Evolutionary conservation across 441 rosid species (phyloP).

Genomic region (Pelargonium fulgidum): DNA sequence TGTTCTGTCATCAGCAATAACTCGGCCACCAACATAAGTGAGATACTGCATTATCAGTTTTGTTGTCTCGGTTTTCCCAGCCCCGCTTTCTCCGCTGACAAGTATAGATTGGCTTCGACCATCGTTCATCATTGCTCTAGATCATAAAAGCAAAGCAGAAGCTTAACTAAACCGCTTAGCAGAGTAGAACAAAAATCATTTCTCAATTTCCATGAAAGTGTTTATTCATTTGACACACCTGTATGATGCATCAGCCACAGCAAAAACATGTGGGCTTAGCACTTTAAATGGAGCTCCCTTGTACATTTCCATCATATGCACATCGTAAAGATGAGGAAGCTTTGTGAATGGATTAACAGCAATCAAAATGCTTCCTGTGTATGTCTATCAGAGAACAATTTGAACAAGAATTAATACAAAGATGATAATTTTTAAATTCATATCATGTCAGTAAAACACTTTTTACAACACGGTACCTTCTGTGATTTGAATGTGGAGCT

Average conservation of each 20-base stretch:
- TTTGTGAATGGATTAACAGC: slow-evolving; percentile 68
- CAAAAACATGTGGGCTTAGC: slow-evolving; percentile 68
- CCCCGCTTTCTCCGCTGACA: slow-evolving; percentile 82
- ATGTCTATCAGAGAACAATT: slow-evolving; percentile 45
- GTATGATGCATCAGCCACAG: slow-evolving; percentile 69
- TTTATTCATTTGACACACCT: slow-evolving; percentile 31
- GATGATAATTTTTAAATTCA: background rate
- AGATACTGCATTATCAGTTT: slow-evolving; percentile 72
- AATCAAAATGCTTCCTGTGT: slow-evolving; percentile 69
- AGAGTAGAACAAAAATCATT: slow-evolving; percentile 41
- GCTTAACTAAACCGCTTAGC: slow-evolving; percentile 5
- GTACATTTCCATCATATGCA: slow-evolving; percentile 48
- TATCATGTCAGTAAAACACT: background rate
- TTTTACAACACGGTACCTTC: background rate
- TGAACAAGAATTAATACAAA: slow-evolving; percentile 22
- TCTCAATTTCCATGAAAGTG: background rate
- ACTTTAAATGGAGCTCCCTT: slow-evolving; percentile 58
- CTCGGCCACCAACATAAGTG: slow-evolving; percentile 62
- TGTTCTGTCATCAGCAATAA: slow-evolving; percentile 45
- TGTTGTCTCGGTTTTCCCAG: slow-evolving; percentile 80
- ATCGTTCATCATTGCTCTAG: slow-evolving; percentile 63
- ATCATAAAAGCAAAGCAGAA: slow-evolving; percentile 16
- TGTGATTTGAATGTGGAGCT: background rate
- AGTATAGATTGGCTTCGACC: slow-evolving; percentile 59
- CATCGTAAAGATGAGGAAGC: slow-evolving; percentile 57